Base-by-base conservation (phyloP, 192 early-diverging fungal species). In the Podila epigama region DNA sequence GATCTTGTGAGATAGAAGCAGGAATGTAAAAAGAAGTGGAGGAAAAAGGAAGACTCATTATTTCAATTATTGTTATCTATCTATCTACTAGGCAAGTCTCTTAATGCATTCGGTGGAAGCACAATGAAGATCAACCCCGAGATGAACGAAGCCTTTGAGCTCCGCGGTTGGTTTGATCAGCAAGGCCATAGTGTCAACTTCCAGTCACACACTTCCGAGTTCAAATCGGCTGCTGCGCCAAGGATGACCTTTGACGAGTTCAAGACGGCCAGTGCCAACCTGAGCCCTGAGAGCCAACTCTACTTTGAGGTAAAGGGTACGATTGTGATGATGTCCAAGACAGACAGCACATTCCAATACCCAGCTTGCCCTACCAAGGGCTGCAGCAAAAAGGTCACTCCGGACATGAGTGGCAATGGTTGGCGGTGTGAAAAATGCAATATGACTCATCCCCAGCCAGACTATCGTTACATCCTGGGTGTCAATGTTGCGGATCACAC, bases 401-500 rank as follows among this genome's bases (percentile, higher is more conserved):
- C 94, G 41, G 87, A 90, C 44, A 48, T 4, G 12, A 48, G 25
- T 41, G 54, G 58, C 9, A 73, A 65, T 10, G 81, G 83, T 31
- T 99, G 96, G 96, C 68, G 94, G 55, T 99, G 98, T 71, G 97
- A 97, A 60, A 96, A 95, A 70, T 97, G 96, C 75, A 79, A 92
- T 60, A 84, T 85, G 55, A 73, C 84, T 4, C 92, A 81, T 70
- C 84, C 88, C 13, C 83, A 72, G 3, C 96, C 96, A 15, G 81
- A 89, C 10, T 92, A 95, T 84, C 82, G 95, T 71, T 98, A 97
- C 70, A 89, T 98, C 36, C 79, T 96, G 61, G 83, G 85, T 13
- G 40, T 90, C 37, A 88, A 84, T 55, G 80, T 93, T 22, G 80
- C 84, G 52, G 98, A 99, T 69, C 82, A 91, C 34, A 92, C 93